phyloP scores from a whole-genome alignment of 306 rosid species.

The Canavalia ensiformis region DNA sequence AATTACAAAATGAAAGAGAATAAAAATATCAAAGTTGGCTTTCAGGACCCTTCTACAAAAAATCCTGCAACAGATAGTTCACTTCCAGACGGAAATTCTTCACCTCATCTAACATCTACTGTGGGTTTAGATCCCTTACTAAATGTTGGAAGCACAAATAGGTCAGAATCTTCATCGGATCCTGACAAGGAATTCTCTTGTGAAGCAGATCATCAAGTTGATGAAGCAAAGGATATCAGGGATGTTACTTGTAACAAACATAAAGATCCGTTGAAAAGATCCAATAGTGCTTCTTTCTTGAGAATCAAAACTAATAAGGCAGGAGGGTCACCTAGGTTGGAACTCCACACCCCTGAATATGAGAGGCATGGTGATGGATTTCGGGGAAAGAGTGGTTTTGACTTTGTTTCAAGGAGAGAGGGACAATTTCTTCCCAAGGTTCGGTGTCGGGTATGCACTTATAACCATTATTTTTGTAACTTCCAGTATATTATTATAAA shows the following conservation, averaged over 20 bases:
- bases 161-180: constrained; percentile 52
- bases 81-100: constrained; percentile 51
- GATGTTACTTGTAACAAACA: constrained; percentile 43
- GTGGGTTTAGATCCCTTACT: constrained; percentile 56
- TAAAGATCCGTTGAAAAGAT: constrained; percentile 67
- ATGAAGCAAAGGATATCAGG: constrained; percentile 53
- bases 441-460: constrained; percentile 82
- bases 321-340: constrained; percentile 67
- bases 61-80: constrained; percentile 50
- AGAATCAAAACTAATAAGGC: constrained; percentile 55
- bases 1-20: constrained; percentile 72
- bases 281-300: constrained; percentile 76
- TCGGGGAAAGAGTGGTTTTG: constrained; percentile 61
- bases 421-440: constrained; percentile 80
- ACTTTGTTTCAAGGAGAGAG: constrained; percentile 58
- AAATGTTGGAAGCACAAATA: constrained; percentile 53
- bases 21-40: constrained; percentile 53
- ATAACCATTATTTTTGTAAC: constrained; percentile 27
- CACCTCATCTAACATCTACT: background rate
- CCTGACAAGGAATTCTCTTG: constrained; percentile 49
- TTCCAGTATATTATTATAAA: constrained; percentile 14
- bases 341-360: constrained; percentile 60
- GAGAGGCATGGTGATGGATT: constrained; percentile 60
- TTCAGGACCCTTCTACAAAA: constrained; percentile 55
- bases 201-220: constrained; percentile 52